These are phyloP conservation scores for Mycosphaerella sp. DNA, from an alignment of 2,329 filamentous ascomycete species.

Conservation along the genomic window DNA sequence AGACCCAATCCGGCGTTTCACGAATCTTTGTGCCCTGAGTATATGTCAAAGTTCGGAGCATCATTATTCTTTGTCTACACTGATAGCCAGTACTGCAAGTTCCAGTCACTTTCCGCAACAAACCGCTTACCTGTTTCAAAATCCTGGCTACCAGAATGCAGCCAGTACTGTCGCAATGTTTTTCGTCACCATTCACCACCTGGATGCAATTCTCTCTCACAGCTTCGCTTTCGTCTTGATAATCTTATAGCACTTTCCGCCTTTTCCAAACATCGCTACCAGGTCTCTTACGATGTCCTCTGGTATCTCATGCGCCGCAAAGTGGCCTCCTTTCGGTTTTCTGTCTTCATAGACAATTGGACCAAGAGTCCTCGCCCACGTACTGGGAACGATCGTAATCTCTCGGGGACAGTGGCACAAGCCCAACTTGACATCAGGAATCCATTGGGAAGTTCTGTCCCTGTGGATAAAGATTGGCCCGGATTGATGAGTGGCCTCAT, in stretches of 20 bases:
- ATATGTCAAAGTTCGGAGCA: not conserved
- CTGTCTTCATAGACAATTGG: slow-evolving; percentile 52
- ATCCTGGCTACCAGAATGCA: too few species aligned
- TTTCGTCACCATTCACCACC: too few species aligned
- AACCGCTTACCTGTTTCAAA: too few species aligned
- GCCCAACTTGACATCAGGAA: slow-evolving; percentile 46
- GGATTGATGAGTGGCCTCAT: slow-evolving; percentile 51
- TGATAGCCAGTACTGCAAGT: not conserved
- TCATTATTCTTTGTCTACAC: not conserved
- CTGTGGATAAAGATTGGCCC: slow-evolving; percentile 22
- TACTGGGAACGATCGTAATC: slow-evolving; percentile 48
- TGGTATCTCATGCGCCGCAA: slow-evolving; percentile 47
- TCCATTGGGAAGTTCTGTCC: slow-evolving; percentile 38
- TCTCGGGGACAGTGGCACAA: slow-evolving; percentile 56
- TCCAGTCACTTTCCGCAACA: too few species aligned
- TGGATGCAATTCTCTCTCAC: not conserved
- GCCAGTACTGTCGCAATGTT: not conserved
- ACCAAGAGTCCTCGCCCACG: slow-evolving; percentile 54
- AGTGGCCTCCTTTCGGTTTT: slow-evolving; percentile 52
- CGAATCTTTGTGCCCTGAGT: not conserved
- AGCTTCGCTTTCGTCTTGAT: slow-evolving; percentile 15
- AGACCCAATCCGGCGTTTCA: not conserved
- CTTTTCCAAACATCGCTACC: slow-evolving; percentile 21
- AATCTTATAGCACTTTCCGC: slow-evolving; percentile 18
- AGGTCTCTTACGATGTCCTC: slow-evolving; percentile 21